Conservation (phyloP, 2,329 filamentous ascomycete species). For the Coniochaeta sp. region DNA sequence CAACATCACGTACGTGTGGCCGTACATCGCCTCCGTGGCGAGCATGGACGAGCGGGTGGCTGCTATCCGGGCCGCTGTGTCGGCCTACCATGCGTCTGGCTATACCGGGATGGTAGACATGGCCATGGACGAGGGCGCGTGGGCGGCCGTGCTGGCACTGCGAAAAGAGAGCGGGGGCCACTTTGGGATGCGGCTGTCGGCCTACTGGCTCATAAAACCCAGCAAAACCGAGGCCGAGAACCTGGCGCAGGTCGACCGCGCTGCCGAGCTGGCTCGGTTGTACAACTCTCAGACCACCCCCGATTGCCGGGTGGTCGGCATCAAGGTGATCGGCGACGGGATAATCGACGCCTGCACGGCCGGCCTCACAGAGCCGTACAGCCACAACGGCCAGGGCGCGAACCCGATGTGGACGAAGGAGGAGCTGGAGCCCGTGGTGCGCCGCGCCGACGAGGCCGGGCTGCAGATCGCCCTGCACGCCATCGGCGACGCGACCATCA, state of each 20-base stretch:
- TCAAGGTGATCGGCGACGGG: conserved; percentile 60
- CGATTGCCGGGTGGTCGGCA: conserved; percentile 46
- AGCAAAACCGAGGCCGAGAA: conserved; percentile 32
- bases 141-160: conserved; percentile 40
- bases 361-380: conserved; percentile 50
- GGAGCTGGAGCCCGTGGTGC: conserved; percentile 45
- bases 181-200: conserved; percentile 40
- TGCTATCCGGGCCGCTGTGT: conserved; percentile 36
- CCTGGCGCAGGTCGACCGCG: conserved; percentile 41
- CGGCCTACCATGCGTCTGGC: conserved; percentile 39
- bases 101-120: conserved; percentile 50
- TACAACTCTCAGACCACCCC: conserved; percentile 36
- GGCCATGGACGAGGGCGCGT: conserved; percentile 50
- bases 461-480: conserved; percentile 58
- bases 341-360: conserved; percentile 60
- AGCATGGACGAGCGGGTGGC: conserved; percentile 38
- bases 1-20: conserved; percentile 47
- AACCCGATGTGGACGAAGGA: conserved; percentile 46
- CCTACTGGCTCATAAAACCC: conserved; percentile 48
- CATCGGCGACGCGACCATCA: conserved; percentile 54
- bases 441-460: conserved; percentile 41
- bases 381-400: conserved; percentile 32
- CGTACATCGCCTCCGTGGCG: conserved; percentile 39
- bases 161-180: conserved; percentile 18
- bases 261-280: conserved; percentile 35